phyloP scores from a whole-genome alignment of 805 yeast genomes.

The Cyberlindnera xishuangbannaensis region DNA sequence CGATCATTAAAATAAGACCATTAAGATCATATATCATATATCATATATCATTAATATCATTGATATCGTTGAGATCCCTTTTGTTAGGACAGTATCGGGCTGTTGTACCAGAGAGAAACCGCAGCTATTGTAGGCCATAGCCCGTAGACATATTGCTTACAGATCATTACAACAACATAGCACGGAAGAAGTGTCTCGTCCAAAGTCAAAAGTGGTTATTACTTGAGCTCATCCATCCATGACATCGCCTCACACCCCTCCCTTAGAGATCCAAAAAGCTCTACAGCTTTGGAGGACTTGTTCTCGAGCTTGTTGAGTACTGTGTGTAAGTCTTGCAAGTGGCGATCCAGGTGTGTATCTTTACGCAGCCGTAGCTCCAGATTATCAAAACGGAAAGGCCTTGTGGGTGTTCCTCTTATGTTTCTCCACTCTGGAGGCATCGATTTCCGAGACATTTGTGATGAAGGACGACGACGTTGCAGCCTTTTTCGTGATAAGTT shows the following conservation, averaged over 20 bases:
- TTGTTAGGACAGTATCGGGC: neutral
- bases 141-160: too few relatives aligned
- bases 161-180: too few relatives aligned
- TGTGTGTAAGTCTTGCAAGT: slow-evolving; percentile 13
- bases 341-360: slow-evolving; percentile 15
- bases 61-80: neutral
- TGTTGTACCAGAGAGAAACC: too few relatives aligned
- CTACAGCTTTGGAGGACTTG: slow-evolving; percentile 11
- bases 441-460: slow-evolving; percentile 1
- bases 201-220: too few relatives aligned
- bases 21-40: too few relatives aligned
- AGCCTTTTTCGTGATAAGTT: neutral
- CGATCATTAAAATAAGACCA: too few relatives aligned
- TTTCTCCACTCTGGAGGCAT: slow-evolving; percentile 8
- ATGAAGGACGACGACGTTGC: neutral
- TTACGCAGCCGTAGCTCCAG: slow-evolving; percentile 10
- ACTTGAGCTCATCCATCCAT: slow-evolving; percentile 17
- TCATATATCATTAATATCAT: too few relatives aligned
- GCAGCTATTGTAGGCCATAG: too few relatives aligned
- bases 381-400: slow-evolving; percentile 12
- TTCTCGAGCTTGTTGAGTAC: slow-evolving; percentile 21
- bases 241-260: slow-evolving; percentile 14
- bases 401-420: slow-evolving; percentile 17
- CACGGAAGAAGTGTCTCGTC: too few relatives aligned
- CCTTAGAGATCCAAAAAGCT: slow-evolving; percentile 6